Conservation (phyloP, 2,329 filamentous ascomycete species). For the Microthyrium microscopicum region DNA sequence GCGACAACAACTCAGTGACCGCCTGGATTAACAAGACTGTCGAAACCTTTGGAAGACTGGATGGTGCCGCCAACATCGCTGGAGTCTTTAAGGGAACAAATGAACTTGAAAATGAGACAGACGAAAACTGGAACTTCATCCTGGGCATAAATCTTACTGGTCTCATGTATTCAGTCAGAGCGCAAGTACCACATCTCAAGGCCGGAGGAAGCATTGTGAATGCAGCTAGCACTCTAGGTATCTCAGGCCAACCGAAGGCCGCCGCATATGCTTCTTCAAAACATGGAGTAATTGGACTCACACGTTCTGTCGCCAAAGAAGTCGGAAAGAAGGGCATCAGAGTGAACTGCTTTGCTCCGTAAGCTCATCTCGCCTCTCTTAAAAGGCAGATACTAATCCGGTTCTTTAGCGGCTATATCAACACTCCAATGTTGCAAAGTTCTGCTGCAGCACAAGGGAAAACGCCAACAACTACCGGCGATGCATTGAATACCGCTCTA, state of each 20-base stretch:
- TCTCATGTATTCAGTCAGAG: conserved; percentile 7
- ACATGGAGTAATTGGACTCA: conserved; percentile 6
- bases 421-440: conserved; percentile 3
- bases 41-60: conserved; percentile 17
- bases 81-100: conserved; percentile 21
- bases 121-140: conserved; percentile 8
- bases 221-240: conserved; percentile 7
- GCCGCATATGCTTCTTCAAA: conserved; percentile 4
- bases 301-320: conserved; percentile 5
- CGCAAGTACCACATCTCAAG: conserved; percentile 3
- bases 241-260: not conserved
- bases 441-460: not conserved
- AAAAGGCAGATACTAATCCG: not conserved
- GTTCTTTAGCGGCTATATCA: conserved; percentile 1
- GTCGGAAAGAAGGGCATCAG: conserved; percentile 3
- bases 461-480: not conserved
- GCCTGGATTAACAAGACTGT: conserved; percentile 20
- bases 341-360: conserved; percentile 5
- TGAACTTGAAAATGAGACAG: conserved; percentile 1
- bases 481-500: conserved; percentile 1
- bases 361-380: not conserved
- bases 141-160: conserved; percentile 8
- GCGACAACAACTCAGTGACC: conserved; percentile 17
- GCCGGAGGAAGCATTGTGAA: conserved; percentile 6
- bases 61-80: conserved; percentile 24